Base-by-base conservation (phyloP, 441 rosid species). In the Populus trichocarpa region DNA sequence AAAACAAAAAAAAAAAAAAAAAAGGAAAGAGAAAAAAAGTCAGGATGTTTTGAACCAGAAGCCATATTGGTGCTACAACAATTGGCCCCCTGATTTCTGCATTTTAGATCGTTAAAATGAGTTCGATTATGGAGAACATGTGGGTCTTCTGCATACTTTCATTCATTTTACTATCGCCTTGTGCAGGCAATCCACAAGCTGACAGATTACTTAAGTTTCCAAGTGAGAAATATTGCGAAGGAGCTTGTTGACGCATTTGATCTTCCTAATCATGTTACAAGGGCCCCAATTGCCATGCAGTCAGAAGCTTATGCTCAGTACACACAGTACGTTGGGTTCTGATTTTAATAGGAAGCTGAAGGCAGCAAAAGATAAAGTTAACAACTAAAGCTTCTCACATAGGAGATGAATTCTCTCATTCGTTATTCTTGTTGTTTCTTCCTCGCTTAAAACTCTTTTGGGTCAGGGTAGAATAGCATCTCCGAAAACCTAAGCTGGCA, bases 261-360 rank as follows among this genome's bases (percentile, higher is more conserved):
- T 81, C 87, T 94, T 78, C 97, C 98, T 0, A 91, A 93, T 80
- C 85, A 88, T 2, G 91, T 92, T 61, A 93, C 92, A 22, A 84
- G 98, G 61, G 98, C 99, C 38, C 99, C 98, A 53, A 96, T 96
- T 57, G 99, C 97, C 35, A 93, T 86, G 97, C 88, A 93, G 63
- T 89, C 98, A 2, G 98, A 90, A 73, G 99, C 98, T 59, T 96
- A 96, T 85, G 81, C 95, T 72, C 98, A 90, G 59, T 96, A 94
- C 83, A 96, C 97, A 6, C 97, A 93, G 71, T 71, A 50, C 59
- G 98, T 88, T 66, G 99, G 99, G 64, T 94, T 96, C 85, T 87
- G 77, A 82, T 50, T 72, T 40, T 13, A 35, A 63, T 69, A 36
- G 67, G 26, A 73, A 57, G 74, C 70, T 25, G 16, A 53, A 33